Base-by-base conservation (phyloP, 805 yeast genomes). In the Brettanomyces nanus region DNA sequence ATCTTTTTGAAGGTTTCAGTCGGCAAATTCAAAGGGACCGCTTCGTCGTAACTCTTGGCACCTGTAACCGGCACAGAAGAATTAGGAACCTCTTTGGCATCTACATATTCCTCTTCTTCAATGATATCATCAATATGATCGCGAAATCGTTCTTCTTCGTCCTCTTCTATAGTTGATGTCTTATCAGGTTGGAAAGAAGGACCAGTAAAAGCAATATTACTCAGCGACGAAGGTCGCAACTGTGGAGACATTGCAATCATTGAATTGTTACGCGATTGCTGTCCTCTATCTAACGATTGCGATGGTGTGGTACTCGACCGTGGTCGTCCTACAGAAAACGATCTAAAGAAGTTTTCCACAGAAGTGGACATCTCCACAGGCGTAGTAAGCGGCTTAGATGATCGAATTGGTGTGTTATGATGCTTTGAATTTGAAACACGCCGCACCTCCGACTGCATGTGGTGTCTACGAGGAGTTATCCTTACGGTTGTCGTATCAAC, bases 371-470 rank as follows among this genome's bases (percentile, higher is more conserved):
- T 52, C 19, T 65, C 56, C 14, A 68, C 52, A 5, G 73, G 71
- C 2, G 69, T 62, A 6, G 69, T 64, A 31, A 73, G 52, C 14
- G 77, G 78, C 53, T 71, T 70, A 14, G 77, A 71, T 9, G 58
- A 44, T 39, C 68, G 55, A 18, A 68, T 57, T 2, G 71, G 71
- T 11, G 61, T 41, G 22, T 23, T 6, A 23, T 23, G 28, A 17
- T 17, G 25, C 6, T 20, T 6, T n/a, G n/a, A n/a, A n/a, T n/a
- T n/a, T n/a, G n/a, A n/a, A n/a, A n/a, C n/a, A n/a, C n/a, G n/a
- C n/a, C n/a, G n/a, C n/a, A n/a, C n/a, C n/a, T n/a, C n/a, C n/a
- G n/a, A n/a, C n/a, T n/a, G n/a, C n/a, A n/a, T n/a, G 31, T 28
- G 31, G 18, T 7, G 14, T 7, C 14, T 7, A 7, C n/a, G 7